Evolutionary conservation across 2,329 filamentous ascomycete species (phyloP).

Genomic region (Tolypocladium ophioglossoides): DNA sequence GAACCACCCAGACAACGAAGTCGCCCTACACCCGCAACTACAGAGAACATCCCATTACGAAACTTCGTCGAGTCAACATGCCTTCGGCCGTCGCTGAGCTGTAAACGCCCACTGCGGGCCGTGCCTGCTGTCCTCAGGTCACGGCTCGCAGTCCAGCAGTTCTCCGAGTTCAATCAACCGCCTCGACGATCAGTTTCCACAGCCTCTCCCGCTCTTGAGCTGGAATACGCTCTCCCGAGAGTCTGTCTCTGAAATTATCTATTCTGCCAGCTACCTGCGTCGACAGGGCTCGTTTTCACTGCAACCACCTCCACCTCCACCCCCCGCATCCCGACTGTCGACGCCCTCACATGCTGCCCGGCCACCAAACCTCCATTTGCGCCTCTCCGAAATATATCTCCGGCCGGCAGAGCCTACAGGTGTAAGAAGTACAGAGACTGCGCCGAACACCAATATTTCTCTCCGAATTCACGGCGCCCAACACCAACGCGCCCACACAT

Average conservation of each 20-base stretch:
- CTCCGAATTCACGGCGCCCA: too few species aligned
- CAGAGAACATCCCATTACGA: conserved; percentile 29
- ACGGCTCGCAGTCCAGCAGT: conserved; percentile 76
- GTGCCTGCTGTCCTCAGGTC: conserved; percentile 26
- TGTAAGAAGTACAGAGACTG: not conserved
- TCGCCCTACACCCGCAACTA: conserved; percentile 29
- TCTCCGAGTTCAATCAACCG: conserved; percentile 51
- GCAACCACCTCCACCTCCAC: not conserved
- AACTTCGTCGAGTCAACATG: conserved; percentile 63
- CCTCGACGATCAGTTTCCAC: conserved; percentile 57
- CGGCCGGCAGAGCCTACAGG: not conserved
- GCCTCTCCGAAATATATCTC: not conserved
- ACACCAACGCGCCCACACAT: not conserved
- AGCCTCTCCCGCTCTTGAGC: conserved; percentile 40
- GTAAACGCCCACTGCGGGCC: conserved; percentile 80
- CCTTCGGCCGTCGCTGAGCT: conserved; percentile 78
- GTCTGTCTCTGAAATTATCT: conserved; percentile 27
- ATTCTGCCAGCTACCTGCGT: conserved; percentile 19
- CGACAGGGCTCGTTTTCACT: conserved; percentile 14
- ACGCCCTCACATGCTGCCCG: not conserved
- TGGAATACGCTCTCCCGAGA: conserved; percentile 20
- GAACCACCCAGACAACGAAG: conserved; percentile 51
- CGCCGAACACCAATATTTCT: not conserved
- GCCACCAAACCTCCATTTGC: not conserved
- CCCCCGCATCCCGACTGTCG: not conserved